Evolutionary conservation across 352 stramenopile genomes (phyloP).

Genomic region (Phytopythium ostracodes): DNA sequence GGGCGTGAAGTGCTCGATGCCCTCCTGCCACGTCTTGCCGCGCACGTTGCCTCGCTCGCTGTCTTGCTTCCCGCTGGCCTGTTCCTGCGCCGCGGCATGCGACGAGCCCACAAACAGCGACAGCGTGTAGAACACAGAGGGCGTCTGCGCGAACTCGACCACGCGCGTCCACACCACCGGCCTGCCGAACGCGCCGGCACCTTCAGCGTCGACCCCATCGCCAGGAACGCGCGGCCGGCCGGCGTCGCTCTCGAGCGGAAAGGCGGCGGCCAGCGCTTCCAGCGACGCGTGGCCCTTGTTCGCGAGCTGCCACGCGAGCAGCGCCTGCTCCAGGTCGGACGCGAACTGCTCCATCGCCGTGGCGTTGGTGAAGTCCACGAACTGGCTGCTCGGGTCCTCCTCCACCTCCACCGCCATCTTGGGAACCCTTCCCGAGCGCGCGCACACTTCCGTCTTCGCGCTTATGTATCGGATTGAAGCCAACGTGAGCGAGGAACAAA

Average conservation of each 20-base stretch:
- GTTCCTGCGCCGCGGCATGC: background rate
- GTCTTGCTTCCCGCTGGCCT: background rate
- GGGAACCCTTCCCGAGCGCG: no score
- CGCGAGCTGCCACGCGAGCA: constrained; percentile 61
- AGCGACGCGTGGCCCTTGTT: constrained; percentile 62
- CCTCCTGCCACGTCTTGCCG: constrained; percentile 53
- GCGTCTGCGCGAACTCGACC: constrained; percentile 21
- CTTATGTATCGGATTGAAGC: background rate
- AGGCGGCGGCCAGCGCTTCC: constrained; percentile 23
- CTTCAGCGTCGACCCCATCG: no score
- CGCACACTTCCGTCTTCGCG: background rate
- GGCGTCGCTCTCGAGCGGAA: background rate
- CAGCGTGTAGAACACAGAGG: constrained; percentile 37
- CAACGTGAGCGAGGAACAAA: no score
- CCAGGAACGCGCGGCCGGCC: background rate
- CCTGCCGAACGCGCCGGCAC: no score
- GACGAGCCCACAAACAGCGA: constrained; percentile 34
- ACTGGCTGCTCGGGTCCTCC: constrained; percentile 80
- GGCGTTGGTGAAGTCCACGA: constrained; percentile 85
- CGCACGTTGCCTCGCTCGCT: background rate
- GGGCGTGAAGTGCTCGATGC: constrained; percentile 74
- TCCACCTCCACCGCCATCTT: constrained; percentile 50
- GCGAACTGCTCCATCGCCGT: constrained; percentile 78
- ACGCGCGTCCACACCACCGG: constrained; percentile 28
- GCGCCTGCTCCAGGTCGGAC: constrained; percentile 66